Evolutionary conservation across 306 rosid species (phyloP), one percentile per base, ranked within the genome.

Genomic region (Phaseolus lunatus): DNA sequence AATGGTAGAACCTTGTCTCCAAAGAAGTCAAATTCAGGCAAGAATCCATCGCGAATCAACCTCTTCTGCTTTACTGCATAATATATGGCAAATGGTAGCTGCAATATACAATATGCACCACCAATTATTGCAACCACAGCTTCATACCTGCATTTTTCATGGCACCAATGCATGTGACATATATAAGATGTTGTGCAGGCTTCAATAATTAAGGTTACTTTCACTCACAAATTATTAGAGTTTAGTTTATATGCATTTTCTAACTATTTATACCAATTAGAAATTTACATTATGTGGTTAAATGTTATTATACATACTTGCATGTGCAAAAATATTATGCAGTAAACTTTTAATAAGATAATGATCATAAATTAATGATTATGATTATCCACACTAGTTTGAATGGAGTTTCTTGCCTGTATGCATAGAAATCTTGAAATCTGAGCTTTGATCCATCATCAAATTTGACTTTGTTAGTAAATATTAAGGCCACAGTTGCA

Each of bases 21-120:
- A 4, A 18, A 85, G 88, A 87, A 89, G 81, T 89, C 93, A 78
- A 90, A 87, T 9, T 86, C 58, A 0, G 89, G 87, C 75, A 89
- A 78, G 69, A 50, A 79, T 1, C 66, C 68, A 62, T 79, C 50
- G 59, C 75, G 80, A 3, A 90, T 68, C 66, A 88, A 9, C 67
- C 88, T 85, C 79, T 82, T 89, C 19, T 75, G 75, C 15, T 85
- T 62, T 19, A 24, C 18, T 0, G 80, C 86, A 43, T 86, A 64
- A 81, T 88, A 86, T 16, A 83, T 19, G 12, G 84, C 70, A 58
- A 85, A 85, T 33, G 94, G 89, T 53, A 86, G 59, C 77, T 91
- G 94, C 57, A 89, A 9, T 15, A 86, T 11, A 19, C 75, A 61
- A 73, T 91, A 89, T 20, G 82, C 84, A 31, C 69, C 86, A 63